These are phyloP conservation scores for Syncephalastrum racemosum DNA, from an alignment of 371 early-diverging fungal species.

Conservation along the genomic window DNA sequence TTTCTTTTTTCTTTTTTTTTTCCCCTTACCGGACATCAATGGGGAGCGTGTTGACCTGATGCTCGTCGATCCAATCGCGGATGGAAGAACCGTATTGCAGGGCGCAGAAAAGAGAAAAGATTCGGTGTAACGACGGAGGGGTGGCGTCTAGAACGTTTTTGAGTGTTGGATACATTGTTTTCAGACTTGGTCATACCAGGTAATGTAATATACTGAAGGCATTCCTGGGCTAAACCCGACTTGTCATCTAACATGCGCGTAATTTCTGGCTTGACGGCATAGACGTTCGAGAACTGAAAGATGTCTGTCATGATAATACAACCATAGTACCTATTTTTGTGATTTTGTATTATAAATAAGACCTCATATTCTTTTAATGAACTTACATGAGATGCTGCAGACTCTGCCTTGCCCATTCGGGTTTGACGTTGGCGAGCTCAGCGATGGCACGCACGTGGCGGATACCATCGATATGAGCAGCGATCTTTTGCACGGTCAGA, in stretches of 20 bases:
- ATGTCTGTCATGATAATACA: conserved; percentile 82
- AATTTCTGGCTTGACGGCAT: conserved; percentile 67
- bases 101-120: conserved; percentile 74
- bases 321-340: conserved; percentile 68
- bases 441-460: conserved; percentile 73
- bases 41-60: conserved; percentile 56
- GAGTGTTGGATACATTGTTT: background rate
- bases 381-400: conserved; percentile 81
- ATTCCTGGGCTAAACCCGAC: conserved; percentile 63
- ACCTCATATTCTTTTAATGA: background rate
- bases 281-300: conserved; percentile 88
- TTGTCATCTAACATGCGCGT: conserved; percentile 62
- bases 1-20: conserved; percentile 1
- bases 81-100: conserved; percentile 75
- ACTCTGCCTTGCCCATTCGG: conserved; percentile 68
- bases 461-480: conserved; percentile 73
- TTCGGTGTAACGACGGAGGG: conserved; percentile 59
- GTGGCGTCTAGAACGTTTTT: conserved; percentile 25
- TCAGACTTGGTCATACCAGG: conserved; percentile 42
- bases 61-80: conserved; percentile 74
- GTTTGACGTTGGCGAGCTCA: conserved; percentile 74
- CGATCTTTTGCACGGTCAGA: conserved; percentile 73
- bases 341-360: too few species aligned
- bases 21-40: conserved; percentile 73
- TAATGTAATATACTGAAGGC: conserved; percentile 62